phyloP scores from a whole-genome alignment of 139 green algal genomes.

The Raphidocelis subcapitata region DNA sequence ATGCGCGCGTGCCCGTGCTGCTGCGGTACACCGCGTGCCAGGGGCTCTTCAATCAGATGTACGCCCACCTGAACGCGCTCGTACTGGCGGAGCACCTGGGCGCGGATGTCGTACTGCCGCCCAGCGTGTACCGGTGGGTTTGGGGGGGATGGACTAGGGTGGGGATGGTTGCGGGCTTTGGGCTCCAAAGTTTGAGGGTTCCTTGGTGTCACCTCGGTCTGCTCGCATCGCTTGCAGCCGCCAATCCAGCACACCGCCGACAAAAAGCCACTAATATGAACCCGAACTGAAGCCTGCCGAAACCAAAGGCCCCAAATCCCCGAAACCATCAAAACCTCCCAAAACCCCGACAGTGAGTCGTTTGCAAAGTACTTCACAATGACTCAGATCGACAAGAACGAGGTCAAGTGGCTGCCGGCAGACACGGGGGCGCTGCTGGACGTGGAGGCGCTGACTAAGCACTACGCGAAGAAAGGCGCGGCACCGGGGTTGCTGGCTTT shows the following conservation, averaged over 20 bases:
- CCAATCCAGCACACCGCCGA: too few species aligned
- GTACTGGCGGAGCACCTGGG: slow-evolving; percentile 53
- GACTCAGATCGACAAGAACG: slow-evolving; percentile 50
- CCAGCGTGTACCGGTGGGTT: slow-evolving; percentile 32
- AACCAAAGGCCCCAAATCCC: too few species aligned
- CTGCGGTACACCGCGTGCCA: slow-evolving; percentile 72
- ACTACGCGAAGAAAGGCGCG: slow-evolving; percentile 17
- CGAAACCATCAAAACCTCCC: too few species aligned
- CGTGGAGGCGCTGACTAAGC: slow-evolving; percentile 35
- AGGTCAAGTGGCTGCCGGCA: slow-evolving; percentile 57
- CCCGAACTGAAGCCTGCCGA: too few species aligned
- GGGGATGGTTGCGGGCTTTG: too few species aligned
- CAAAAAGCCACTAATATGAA: too few species aligned
- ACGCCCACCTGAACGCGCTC: slow-evolving; percentile 66
- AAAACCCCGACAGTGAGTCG: slow-evolving; percentile 22
- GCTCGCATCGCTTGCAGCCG: too few species aligned
- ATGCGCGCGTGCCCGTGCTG: slow-evolving; percentile 50
- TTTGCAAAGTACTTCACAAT: slow-evolving; percentile 61
- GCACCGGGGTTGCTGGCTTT: too few species aligned
- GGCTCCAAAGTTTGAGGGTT: too few species aligned
- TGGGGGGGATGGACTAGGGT: too few species aligned
- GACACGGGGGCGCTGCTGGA: slow-evolving; percentile 47
- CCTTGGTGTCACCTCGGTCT: too few species aligned
- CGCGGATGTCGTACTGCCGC: slow-evolving; percentile 61
- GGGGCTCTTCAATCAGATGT: slow-evolving; percentile 77